Evolutionary conservation across 257 asterid genomes (phyloP), one percentile per base, ranked within the genome.

Genomic region (Rhazya stricta): DNA sequence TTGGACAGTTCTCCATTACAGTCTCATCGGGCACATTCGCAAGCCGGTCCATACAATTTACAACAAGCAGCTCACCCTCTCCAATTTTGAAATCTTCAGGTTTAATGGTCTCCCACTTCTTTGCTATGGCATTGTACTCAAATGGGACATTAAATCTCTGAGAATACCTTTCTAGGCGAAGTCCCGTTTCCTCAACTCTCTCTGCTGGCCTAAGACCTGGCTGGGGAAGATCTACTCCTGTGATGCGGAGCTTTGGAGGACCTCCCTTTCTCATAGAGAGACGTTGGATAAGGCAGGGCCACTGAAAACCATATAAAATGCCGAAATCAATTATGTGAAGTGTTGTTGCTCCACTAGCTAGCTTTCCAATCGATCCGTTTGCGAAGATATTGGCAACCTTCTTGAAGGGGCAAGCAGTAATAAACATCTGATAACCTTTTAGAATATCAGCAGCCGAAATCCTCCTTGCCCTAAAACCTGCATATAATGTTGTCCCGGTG

Each of bases 241-340:
- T 83, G 69, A 83, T 81, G 41, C 83, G 83, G 43, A 83, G 81
- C 72, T 67, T 62, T 25, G 85, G 82, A 32, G 87, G 85, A 5
- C 85, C 87, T 8, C 71, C 87, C 5, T 71, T 70, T 57, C 85
- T 76, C 57, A 69, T 48, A 61, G 87, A 83, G 58, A 83, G 81
- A 61, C 83, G 53, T 68, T 83, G 83, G 51, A 83, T 83, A 30
- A 83, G 81, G 69, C 87, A 83, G 30, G 87, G 85, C 83, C 84
- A 83, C 27, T 83, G 87, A 27, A 83, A 83, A 54, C 87, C 87
- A 76, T 83, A 83, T 6, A 81, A 73, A 58, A 83, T 76, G 7
- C 87, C 87, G 34, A 83, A 81, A 78, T 83, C 87, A 61, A 83
- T 81, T 12, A 83, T 81, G 78, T 83, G 87, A 42, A 83, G 79